Conservation (phyloP, 192 early-diverging fungal genomes). For the Allomyces macrogynus region DNA sequence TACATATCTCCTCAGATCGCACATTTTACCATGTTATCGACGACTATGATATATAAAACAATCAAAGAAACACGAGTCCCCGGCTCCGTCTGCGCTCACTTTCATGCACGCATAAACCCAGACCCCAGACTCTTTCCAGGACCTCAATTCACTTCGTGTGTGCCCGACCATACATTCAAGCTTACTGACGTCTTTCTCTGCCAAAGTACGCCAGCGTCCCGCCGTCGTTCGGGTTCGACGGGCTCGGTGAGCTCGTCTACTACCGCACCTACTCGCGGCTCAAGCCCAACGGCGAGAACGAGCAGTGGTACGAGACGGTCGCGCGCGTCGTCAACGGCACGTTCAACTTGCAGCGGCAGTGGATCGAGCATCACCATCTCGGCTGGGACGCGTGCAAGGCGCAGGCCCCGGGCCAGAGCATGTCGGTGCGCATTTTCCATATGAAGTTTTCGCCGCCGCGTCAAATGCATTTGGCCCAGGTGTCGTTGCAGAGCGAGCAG, state of each 20-base stretch:
- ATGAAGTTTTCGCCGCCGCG: slow-evolving; percentile 29
- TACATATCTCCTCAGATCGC: too few relatives aligned
- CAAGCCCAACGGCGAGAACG: slow-evolving; percentile 11
- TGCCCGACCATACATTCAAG: not conserved
- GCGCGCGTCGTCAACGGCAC: slow-evolving; percentile 26
- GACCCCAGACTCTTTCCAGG: not conserved
- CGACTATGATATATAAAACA: too few relatives aligned
- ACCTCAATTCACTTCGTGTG: not conserved
- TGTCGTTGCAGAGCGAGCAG: too few relatives aligned
- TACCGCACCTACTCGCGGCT: slow-evolving; percentile 20
- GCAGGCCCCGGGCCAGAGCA: slow-evolving; percentile 18
- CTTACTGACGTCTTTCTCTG: slow-evolving; percentile 1
- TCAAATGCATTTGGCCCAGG: too few relatives aligned
- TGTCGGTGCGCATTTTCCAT: slow-evolving; percentile 22
- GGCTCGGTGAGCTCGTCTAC: slow-evolving; percentile 26
- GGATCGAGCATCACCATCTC: slow-evolving; percentile 11
- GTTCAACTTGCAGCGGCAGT: slow-evolving; percentile 22
- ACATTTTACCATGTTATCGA: too few relatives aligned
- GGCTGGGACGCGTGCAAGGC: slow-evolving; percentile 15
- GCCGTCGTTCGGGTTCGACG: slow-evolving; percentile 26
- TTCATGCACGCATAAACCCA: too few relatives aligned
- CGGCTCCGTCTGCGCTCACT: too few relatives aligned
- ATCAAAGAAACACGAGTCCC: too few relatives aligned
- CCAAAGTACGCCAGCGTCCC: not conserved
- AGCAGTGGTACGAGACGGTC: slow-evolving; percentile 24